Evolutionary conservation across 139 green algal genomes (phyloP).

Genomic region (Asterochloris erici): DNA sequence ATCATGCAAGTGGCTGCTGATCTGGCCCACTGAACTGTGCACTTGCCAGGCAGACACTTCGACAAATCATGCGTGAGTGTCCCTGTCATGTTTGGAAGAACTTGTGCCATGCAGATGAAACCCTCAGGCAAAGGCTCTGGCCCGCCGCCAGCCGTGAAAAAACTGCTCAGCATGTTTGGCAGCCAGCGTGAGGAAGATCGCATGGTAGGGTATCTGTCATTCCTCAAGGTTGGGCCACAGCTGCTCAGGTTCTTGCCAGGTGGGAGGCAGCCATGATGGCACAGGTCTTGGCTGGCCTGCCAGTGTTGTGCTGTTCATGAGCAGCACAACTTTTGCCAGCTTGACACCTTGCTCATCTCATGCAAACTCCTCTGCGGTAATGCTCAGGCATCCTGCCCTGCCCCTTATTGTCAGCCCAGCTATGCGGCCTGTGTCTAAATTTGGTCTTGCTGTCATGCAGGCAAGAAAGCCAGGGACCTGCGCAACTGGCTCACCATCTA

Average conservation of each 20-base stretch:
- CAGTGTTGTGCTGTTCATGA: no score
- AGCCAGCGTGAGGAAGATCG: constrained; percentile 92
- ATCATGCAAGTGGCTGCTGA: no score
- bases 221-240: constrained; percentile 94
- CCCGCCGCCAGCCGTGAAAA: constrained; percentile 91
- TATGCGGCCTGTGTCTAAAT: background rate
- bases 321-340: no score
- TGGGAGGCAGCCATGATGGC: background rate
- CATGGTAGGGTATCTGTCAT: constrained; percentile 85
- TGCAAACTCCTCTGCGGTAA: no score
- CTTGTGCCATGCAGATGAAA: constrained; percentile 36
- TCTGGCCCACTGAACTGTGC: no score
- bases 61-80: no score
- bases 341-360: no score
- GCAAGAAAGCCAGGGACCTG: constrained; percentile 86
- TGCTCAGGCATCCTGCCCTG: background rate
- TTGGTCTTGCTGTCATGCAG: constrained; percentile 23
- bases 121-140: constrained; percentile 66
- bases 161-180: constrained; percentile 84
- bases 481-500: constrained; percentile 94
- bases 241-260: constrained; percentile 93
- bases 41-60: no score
- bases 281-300: no score
- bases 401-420: constrained; percentile 4
- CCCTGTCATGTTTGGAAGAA: no score